Conservation (phyloP, 2,329 filamentous ascomycete species). For the Lachnellula arida region DNA sequence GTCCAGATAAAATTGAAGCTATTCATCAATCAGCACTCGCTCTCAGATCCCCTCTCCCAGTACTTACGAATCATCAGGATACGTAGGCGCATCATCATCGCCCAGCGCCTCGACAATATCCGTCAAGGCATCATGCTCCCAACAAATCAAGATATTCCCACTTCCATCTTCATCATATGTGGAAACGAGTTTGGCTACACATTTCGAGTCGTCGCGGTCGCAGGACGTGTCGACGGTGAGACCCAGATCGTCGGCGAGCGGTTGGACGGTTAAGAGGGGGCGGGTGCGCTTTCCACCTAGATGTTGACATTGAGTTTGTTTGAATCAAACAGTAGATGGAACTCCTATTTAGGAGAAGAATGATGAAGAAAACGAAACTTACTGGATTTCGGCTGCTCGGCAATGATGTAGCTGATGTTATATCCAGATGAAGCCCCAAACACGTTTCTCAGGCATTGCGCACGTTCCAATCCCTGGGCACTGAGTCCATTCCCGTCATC, state of each 20-base stretch:
- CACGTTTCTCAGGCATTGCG: slow-evolving; percentile 53
- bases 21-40: slow-evolving; percentile 3
- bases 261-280: slow-evolving; percentile 53
- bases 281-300: slow-evolving; percentile 47
- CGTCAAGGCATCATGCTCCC: slow-evolving; percentile 51
- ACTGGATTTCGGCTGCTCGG: slow-evolving; percentile 48
- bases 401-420: slow-evolving; percentile 55
- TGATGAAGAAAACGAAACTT: slow-evolving; percentile 1
- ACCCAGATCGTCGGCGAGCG: slow-evolving; percentile 51
- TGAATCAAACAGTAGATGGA: not conserved
- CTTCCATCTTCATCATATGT: slow-evolving; percentile 41
- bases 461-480: slow-evolving; percentile 47
- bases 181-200: slow-evolving; percentile 47
- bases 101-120: slow-evolving; percentile 50
- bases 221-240: slow-evolving; percentile 52
- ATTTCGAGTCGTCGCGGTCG: slow-evolving; percentile 49
- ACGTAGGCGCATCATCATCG: slow-evolving; percentile 43
- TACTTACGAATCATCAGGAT: slow-evolving; percentile 43
- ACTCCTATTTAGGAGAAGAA: not conserved
- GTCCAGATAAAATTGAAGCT: slow-evolving; percentile 55
- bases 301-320: not conserved
- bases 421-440: slow-evolving; percentile 50
- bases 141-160: slow-evolving; percentile 55
- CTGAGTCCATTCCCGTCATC: slow-evolving; percentile 46
- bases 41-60: not conserved